Percentiles rank a stretch among this genome's conserved stretches.
phyloP scores from a whole-genome alignment of 768 basidiomycete species.

The Pisolithus marmoratus region DNA sequence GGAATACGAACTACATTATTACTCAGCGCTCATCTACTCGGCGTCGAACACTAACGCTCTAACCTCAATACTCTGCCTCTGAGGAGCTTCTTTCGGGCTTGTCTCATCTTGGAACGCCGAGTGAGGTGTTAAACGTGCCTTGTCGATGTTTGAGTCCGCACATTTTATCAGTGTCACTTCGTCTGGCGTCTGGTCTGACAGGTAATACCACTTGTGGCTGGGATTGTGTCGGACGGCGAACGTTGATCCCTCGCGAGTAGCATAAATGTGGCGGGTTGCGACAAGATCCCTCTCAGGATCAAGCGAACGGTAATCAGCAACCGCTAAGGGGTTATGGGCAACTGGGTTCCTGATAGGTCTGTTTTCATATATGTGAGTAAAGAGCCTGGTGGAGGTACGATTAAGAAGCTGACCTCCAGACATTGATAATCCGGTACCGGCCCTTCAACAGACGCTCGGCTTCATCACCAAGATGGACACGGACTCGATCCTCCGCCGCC shows the following conservation, averaged over 20 bases:
- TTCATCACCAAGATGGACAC: conserved; percentile 33
- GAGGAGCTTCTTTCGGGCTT: conserved; percentile 30
- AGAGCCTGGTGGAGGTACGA: background rate
- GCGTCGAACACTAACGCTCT: conserved; percentile 38
- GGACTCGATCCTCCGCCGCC: conserved; percentile 33
- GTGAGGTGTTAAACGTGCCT: conserved; percentile 38
- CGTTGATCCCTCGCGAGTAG: conserved; percentile 29
- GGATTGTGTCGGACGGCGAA: conserved; percentile 33
- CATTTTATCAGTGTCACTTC: conserved; percentile 41
- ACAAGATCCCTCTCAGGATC: conserved; percentile 33
- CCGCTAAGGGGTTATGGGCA: conserved; percentile 36
- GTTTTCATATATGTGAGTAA: background rate
- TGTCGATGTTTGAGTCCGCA: conserved; percentile 37
- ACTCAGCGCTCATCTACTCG: conserved; percentile 18
- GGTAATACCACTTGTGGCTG: conserved; percentile 35
- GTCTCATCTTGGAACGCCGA: conserved; percentile 35
- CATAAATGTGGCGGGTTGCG: conserved; percentile 31
- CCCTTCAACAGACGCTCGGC: conserved; percentile 36
- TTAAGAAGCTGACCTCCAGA: conserved; percentile 31
- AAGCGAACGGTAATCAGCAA: conserved; percentile 36
- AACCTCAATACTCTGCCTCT: conserved; percentile 41
- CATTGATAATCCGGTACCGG: conserved; percentile 41
- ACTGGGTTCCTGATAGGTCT: conserved; percentile 35
- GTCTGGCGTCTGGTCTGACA: conserved; percentile 35
- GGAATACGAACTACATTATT: too few species aligned